A percentile compares a stretch with the other conserved stretches of the same genome.
These are phyloP conservation scores for Gloeophyllum trabeum DNA, from an alignment of 768 basidiomycete species.

Conservation along the genomic window DNA sequence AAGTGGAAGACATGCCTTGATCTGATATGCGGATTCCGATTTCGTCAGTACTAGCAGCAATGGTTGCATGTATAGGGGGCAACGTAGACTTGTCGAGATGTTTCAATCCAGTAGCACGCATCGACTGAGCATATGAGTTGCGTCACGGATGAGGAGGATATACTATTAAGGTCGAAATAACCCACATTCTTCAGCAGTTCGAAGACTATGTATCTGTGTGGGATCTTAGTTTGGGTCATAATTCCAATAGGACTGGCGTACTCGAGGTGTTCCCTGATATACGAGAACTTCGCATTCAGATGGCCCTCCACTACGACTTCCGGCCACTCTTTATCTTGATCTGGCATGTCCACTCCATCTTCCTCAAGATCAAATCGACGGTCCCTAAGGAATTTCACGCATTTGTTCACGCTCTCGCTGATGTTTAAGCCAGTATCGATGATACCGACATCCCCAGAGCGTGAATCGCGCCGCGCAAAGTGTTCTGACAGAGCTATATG, in stretches of 20 bases:
- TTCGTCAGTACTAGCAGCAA: constrained; percentile 63
- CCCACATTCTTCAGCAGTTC: constrained; percentile 84
- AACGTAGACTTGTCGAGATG: constrained; percentile 30
- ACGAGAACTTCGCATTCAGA: constrained; percentile 58
- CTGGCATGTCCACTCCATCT: constrained; percentile 14
- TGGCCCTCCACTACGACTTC: constrained; percentile 68
- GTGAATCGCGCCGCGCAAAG: constrained; percentile 22
- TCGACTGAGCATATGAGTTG: constrained; percentile 32
- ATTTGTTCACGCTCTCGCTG: constrained; percentile 60
- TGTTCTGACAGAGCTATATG: constrained; percentile 73
- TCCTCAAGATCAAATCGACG: constrained; percentile 35
- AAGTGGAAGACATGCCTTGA: constrained; percentile 41
- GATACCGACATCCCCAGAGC: constrained; percentile 82
- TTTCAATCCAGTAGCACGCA: constrained; percentile 51
- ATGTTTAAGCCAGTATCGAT: constrained; percentile 71
- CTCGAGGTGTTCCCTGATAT: constrained; percentile 84
- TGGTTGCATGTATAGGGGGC: constrained; percentile 65
- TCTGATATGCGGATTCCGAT: constrained; percentile 85
- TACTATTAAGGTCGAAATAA: constrained; percentile 2
- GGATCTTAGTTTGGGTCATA: no score
- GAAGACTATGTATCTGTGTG: constrained; percentile 80
- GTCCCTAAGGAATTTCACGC: constrained; percentile 41
- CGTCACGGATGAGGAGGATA: neutral
- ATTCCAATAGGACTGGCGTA: constrained; percentile 20
- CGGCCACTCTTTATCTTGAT: constrained; percentile 33